Base-by-base conservation (phyloP, 2,329 filamentous ascomycete genomes). In the Xylariaceae sp. region DNA sequence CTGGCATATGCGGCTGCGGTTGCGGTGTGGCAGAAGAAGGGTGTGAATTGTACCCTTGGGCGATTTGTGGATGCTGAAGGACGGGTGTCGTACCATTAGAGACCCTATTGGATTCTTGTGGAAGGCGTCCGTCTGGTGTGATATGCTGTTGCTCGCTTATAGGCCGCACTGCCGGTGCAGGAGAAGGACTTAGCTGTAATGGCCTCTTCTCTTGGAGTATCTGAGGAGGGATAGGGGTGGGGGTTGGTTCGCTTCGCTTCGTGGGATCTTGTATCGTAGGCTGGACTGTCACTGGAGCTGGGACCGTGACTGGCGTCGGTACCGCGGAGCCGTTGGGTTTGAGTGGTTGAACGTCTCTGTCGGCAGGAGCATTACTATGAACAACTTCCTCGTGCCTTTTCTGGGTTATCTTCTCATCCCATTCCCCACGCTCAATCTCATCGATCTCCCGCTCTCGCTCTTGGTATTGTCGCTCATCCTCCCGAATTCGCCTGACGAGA, bases 401-500 rank as follows among this genome's bases (percentile, higher is more conserved):
- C 18, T 58, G 59, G 2, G 33, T 48, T 53, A 66, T 53, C 26
- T 42, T 65, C n/a, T 52, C 53, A 46, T 67, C 60, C 58, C 61
- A 63, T 57, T 67, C 63, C n/a, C 62, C 82, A 64, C 80, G 78
- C 68, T 92, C 84, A 42, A 94, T 80, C 53, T 85, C 80, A 32
- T 78, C 75, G 44, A 95, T 83, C 60, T 96, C 88, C 53, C 77
- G 78, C 69, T 85, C 81, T 36, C 93, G 73, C 15, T 74, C 74
- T 21, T 81, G 79, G 66, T 87, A 88, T 45, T 77, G 79, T 53
- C 78, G 80, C 75, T 97, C 92, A 57, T 94, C 87, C 50, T 88
- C 83, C 53, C 82, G 79, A 54, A 97, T 89, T 64, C 87, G 81
- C 50, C 77, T 76, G n/a, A 91, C 80, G 42, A 87, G 77, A 36